These are phyloP conservation scores for Penicillium italicum DNA, from an alignment of 2,329 filamentous ascomycete species.

Conservation along the genomic window DNA sequence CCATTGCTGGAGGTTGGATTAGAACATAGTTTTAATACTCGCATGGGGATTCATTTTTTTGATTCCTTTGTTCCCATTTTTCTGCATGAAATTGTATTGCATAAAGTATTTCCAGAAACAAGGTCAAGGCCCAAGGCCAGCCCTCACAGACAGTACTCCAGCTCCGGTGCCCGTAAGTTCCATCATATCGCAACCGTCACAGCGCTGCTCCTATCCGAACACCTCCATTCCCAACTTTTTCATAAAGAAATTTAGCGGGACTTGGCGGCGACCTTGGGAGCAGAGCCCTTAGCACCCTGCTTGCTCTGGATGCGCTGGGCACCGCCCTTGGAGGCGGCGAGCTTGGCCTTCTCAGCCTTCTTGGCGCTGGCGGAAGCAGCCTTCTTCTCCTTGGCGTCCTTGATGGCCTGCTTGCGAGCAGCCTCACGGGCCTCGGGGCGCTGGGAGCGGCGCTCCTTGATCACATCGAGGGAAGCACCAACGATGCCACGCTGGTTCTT, in stretches of 20 bases:
- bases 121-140: conserved; percentile 21
- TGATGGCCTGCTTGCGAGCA: conserved; percentile 84
- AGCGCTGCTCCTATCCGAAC: conserved; percentile 21
- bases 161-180: conserved; percentile 25
- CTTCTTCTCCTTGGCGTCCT: conserved; percentile 99
- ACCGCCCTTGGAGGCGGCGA: conserved; percentile 75
- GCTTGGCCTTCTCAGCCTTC: conserved; percentile 99
- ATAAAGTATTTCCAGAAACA: conserved; percentile 27
- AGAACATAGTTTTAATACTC: conserved; percentile 12
- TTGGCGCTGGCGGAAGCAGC: conserved; percentile 79
- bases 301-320: conserved; percentile 82
- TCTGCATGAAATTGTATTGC: conserved; percentile 26
- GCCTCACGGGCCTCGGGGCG: conserved; percentile 94
- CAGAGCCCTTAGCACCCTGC: conserved; percentile 92
- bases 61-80: conserved; percentile 28
- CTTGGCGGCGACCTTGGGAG: conserved; percentile 78
- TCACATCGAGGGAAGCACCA: conserved; percentile 97
- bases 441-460: conserved; percentile 96
- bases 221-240: conserved; percentile 31
- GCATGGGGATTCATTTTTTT: conserved; percentile 22
- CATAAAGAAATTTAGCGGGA: conserved; percentile 64
- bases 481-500: conserved; percentile 99
- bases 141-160: conserved; percentile 29
- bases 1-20: not conserved
- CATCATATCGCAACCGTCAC: conserved; percentile 29